Percentiles rank a stretch among this genome's conserved stretches.
Evolutionary conservation across 192 early-diverging fungal genomes (phyloP).

Genomic region (Coemansia guatemalensis): DNA sequence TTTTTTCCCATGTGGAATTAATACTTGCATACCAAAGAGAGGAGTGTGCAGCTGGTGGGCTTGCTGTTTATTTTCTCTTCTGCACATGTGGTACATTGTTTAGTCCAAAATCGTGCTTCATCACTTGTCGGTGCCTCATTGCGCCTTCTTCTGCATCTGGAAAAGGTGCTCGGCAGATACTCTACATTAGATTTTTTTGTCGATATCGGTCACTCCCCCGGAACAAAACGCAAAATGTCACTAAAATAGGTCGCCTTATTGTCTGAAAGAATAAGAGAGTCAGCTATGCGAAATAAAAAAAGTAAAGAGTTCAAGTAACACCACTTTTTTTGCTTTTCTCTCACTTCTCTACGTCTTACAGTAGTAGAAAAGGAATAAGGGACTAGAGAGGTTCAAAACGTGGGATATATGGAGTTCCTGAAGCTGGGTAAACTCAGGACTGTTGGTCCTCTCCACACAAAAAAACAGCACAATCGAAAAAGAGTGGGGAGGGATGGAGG

Average conservation of each 20-base stretch:
- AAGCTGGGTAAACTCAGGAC: background rate
- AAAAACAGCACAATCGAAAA: slow-evolving; percentile 5
- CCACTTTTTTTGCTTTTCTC: background rate
- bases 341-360: too few relatives aligned
- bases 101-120: background rate
- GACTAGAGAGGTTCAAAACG: background rate
- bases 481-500: slow-evolving; percentile 2
- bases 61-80: background rate
- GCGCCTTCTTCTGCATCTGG: background rate
- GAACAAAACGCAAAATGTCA: background rate
- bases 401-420: background rate
- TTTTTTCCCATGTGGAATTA: background rate
- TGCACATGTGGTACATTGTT: background rate
- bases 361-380: background rate
- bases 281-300: background rate
- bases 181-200: background rate
- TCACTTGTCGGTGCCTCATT: background rate
- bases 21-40: background rate
- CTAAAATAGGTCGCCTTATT: background rate
- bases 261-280: background rate
- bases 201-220: background rate
- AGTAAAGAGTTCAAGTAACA: slow-evolving; percentile 1
- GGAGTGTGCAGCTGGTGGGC: background rate
- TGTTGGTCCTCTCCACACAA: background rate
- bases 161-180: background rate